phyloP scores from a whole-genome alignment of 2,329 filamentous ascomycete species.

The Hypoxylon sp. region DNA sequence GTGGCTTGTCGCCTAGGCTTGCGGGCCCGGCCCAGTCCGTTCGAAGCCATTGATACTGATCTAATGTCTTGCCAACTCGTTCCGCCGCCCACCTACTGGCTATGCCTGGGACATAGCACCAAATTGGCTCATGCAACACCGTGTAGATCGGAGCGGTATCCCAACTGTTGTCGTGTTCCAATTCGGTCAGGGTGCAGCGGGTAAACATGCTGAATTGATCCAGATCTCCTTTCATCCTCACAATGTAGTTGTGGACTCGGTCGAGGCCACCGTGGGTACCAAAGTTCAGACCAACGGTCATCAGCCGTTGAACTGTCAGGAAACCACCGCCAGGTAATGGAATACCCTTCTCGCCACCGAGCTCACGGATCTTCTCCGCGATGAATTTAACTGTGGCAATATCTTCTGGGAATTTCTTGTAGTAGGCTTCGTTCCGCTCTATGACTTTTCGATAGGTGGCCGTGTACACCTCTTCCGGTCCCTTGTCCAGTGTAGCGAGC shows the following conservation, averaged over 20 bases:
- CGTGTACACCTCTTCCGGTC: conserved; percentile 80
- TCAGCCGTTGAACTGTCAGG: conserved; percentile 79
- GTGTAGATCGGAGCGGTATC: conserved; percentile 87
- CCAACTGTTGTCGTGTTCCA: conserved; percentile 77
- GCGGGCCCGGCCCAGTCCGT: conserved; percentile 56
- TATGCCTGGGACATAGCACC: conserved; percentile 76
- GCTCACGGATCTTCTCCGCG: conserved; percentile 71
- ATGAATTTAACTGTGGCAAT: conserved; percentile 75
- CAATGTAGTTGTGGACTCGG: conserved; percentile 77
- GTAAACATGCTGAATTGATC: conserved; percentile 82
- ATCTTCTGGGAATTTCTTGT: conserved; percentile 88
- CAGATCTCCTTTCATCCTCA: conserved; percentile 79
- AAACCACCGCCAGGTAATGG: conserved; percentile 78
- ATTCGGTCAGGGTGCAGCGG: conserved; percentile 73
- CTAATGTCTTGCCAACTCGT: conserved; percentile 66
- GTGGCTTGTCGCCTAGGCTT: conserved; percentile 60
- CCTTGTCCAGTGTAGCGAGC: conserved; percentile 79
- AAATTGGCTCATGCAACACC: conserved; percentile 88
- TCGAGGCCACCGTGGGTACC: conserved; percentile 85
- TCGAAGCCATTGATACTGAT: conserved; percentile 66
- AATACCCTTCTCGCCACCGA: conserved; percentile 63
- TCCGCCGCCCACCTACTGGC: conserved; percentile 82
- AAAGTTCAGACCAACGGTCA: conserved; percentile 82
- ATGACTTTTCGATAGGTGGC: conserved; percentile 77
- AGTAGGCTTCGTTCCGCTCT: conserved; percentile 83